Base-by-base conservation (phyloP, 169 alveolate species). In the Plasmodium berghei region DNA sequence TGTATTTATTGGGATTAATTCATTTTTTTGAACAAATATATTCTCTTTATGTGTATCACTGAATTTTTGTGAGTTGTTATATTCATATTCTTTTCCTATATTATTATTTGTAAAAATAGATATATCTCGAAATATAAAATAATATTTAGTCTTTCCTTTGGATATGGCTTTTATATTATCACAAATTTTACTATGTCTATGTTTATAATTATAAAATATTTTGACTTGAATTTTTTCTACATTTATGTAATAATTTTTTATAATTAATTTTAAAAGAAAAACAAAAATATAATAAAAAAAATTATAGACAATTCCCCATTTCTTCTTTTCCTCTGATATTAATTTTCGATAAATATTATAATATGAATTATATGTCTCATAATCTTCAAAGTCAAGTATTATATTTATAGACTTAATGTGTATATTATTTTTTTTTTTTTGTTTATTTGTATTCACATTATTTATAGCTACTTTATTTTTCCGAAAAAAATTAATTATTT, bases 201-300 rank as follows among this genome's bases (percentile, higher is more conserved):
- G 89, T 58, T 56, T 70, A 77, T 77, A 46, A 22, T 70, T 64
- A 59, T 52, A 52, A 42, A 42, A 69, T 63, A 77, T 77, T 42
- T 77, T 63, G 22, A 77, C 46, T 8, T 69, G 26, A 9, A 77
- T 48, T 69, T 77, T 63, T 22, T 64, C 20, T 5, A 77, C 52
- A 6, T 46, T 49, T 5, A 77, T 63, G 58, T 26, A 63, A 69
- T 64, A 77, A 69, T 40, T 56, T n/a, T 77, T 77, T 12, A 77
- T 52, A 52, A 77, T 48, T 56, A 69, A 22, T 34, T 77, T 56
- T 20, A 55, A 49, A 64, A 77, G 42, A 48, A 63, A 55, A 56
- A 34, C 12, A 16, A 46, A 69, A 8, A 77, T n/a, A 52, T 77
- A 63, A 2, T 49, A 28, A 54, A 16, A 77, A n/a, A 77, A 22